These are phyloP conservation scores for Penicillium sp. DNA, from an alignment of 2,329 filamentous ascomycete genomes.

Conservation along the genomic window DNA sequence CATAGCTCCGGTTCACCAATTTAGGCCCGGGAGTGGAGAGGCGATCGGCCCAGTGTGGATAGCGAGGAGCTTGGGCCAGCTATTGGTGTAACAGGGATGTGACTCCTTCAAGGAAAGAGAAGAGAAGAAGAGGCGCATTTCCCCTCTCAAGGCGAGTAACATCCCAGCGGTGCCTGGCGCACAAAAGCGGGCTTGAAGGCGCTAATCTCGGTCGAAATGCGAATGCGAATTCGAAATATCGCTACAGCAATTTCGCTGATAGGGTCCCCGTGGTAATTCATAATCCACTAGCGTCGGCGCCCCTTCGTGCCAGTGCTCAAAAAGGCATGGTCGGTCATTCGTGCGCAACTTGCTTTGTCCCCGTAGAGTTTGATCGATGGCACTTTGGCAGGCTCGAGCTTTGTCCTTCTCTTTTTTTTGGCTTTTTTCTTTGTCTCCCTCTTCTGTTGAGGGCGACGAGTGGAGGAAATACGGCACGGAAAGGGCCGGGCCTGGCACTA, in stretches of 20 bases:
- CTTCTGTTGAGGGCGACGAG: background rate
- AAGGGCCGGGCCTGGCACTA: slow-evolving; percentile 32
- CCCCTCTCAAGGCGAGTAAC: slow-evolving; percentile 11
- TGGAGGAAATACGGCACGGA: slow-evolving; percentile 29
- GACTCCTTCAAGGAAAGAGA: slow-evolving; percentile 7
- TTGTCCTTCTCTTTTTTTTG: background rate
- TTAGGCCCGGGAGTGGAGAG: slow-evolving; percentile 19
- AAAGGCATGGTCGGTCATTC: slow-evolving; percentile 20
- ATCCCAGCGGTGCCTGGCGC: slow-evolving; percentile 21
- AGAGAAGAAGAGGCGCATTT: slow-evolving; percentile 7
- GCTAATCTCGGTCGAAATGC: slow-evolving; percentile 24
- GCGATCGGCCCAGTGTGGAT: slow-evolving; percentile 27
- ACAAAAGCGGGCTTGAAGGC: slow-evolving; percentile 23
- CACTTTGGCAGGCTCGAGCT: slow-evolving; percentile 5
- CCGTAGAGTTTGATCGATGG: slow-evolving; percentile 12
- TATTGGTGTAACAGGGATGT: slow-evolving; percentile 18
- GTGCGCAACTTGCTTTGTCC: slow-evolving; percentile 11
- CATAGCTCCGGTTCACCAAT: slow-evolving; percentile 10
- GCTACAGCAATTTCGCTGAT: slow-evolving; percentile 30
- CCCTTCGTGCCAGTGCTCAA: slow-evolving; percentile 24
- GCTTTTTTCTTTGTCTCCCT: background rate
- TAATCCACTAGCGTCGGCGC: slow-evolving; percentile 18
- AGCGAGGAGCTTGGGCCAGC: slow-evolving; percentile 32
- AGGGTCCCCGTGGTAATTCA: slow-evolving; percentile 22
- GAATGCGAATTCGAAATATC: slow-evolving; percentile 24